Percentiles rank a stretch among this genome's conserved stretches.
These are phyloP conservation scores for Hypoxylon sp. DNA, from an alignment of 2,329 filamentous ascomycete species.

Conservation along the genomic window DNA sequence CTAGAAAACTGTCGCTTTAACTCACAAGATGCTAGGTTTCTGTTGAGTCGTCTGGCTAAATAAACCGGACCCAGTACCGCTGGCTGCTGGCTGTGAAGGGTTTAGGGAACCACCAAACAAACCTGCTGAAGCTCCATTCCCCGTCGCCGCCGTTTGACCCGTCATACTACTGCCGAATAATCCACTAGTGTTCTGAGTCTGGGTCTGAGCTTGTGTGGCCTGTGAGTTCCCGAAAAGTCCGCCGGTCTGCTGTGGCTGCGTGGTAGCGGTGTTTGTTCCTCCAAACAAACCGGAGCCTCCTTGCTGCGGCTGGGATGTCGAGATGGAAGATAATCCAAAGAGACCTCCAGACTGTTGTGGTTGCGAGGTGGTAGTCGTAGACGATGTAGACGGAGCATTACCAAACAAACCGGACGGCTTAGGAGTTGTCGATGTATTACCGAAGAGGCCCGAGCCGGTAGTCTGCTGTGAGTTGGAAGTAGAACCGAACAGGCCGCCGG, in stretches of 20 bases:
- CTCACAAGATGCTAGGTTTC: constrained; percentile 54
- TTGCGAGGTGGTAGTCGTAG: constrained; percentile 46
- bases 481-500: constrained; percentile 53
- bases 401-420: constrained; percentile 55
- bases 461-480: constrained; percentile 43
- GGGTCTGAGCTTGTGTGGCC: constrained; percentile 39
- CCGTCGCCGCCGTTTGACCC: constrained; percentile 39
- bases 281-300: constrained; percentile 45
- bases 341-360: constrained; percentile 53
- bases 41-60: constrained; percentile 49
- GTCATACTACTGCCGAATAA: constrained; percentile 48
- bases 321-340: constrained; percentile 52
- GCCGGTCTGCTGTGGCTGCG: constrained; percentile 43
- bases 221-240: constrained; percentile 47
- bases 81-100: constrained; percentile 42
- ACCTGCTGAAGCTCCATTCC: constrained; percentile 33
- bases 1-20: constrained; percentile 1
- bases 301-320: constrained; percentile 49
- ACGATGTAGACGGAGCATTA: constrained; percentile 43
- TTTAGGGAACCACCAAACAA: constrained; percentile 44
- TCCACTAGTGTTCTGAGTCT: constrained; percentile 42
- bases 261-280: constrained; percentile 39
- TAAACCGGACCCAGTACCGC: constrained; percentile 27
- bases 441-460: constrained; percentile 42
- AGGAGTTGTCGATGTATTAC: constrained; percentile 44